Evolutionary conservation across 352 stramenopile genomes (phyloP).

Genomic region (Pythium rishiriense): DNA sequence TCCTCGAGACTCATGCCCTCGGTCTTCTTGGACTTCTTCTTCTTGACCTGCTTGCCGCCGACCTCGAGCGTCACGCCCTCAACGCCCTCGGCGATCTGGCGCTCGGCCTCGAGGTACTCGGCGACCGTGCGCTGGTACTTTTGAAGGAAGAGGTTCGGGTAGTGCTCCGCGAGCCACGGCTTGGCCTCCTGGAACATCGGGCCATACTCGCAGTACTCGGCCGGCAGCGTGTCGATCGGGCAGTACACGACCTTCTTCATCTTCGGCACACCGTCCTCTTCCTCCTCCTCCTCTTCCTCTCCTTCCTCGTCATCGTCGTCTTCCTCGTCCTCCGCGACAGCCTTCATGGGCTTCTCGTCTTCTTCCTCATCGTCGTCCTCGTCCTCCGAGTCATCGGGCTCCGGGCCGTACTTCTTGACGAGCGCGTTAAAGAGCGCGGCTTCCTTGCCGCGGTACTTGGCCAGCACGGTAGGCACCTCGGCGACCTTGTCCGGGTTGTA

Average conservation of each 20-base stretch:
- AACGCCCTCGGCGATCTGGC: slow-evolving; percentile 77
- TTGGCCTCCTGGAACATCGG: slow-evolving; percentile 86
- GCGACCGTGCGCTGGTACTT: slow-evolving; percentile 86
- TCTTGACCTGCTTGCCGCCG: slow-evolving; percentile 76
- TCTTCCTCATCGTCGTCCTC: slow-evolving; percentile 64
- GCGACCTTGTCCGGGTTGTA: slow-evolving; percentile 81
- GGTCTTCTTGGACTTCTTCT: slow-evolving; percentile 83
- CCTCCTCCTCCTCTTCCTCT: slow-evolving; percentile 44
- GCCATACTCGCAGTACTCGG: slow-evolving; percentile 87
- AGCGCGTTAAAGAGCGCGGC: slow-evolving; percentile 77
- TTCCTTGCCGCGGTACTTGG: slow-evolving; percentile 85
- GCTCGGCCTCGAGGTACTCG: slow-evolving; percentile 75
- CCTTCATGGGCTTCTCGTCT: slow-evolving; percentile 22
- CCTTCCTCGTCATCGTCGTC: slow-evolving; percentile 40
- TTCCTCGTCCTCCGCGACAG: slow-evolving; percentile 16
- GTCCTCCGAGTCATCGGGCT: slow-evolving; percentile 73
- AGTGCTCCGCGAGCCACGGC: slow-evolving; percentile 76
- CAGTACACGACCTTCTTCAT: slow-evolving; percentile 74
- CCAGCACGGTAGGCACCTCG: slow-evolving; percentile 62
- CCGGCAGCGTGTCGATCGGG: slow-evolving; percentile 79
- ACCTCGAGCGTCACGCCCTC: slow-evolving; percentile 77
- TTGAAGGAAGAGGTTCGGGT: slow-evolving; percentile 63
- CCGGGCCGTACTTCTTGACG: slow-evolving; percentile 84
- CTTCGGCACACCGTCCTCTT: slow-evolving; percentile 46
- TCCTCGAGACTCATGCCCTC: slow-evolving; percentile 73